Conservation (phyloP, 164 flowering plant genomes). For the Stephania cephalantha region DNA sequence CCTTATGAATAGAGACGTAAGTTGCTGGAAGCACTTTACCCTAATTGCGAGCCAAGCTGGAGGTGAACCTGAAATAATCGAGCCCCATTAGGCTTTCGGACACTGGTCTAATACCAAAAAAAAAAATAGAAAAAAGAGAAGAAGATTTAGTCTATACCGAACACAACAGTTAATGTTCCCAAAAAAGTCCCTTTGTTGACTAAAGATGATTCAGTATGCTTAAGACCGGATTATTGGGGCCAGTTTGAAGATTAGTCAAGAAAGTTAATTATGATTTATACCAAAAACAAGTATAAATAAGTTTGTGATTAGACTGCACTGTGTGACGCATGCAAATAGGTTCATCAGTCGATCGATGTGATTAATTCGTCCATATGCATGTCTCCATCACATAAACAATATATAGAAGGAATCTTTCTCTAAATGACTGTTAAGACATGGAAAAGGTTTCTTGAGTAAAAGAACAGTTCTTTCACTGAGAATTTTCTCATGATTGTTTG, state of each 20-base stretch:
- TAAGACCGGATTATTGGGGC: not conserved
- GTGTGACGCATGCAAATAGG: no score
- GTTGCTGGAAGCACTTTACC: no score
- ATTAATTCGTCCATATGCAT: not conserved
- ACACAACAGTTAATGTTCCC: not conserved
- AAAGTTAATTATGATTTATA: not conserved
- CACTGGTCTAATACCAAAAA: no score
- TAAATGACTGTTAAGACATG: no score
- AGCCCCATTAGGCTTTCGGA: no score
- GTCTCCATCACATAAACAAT: not conserved
- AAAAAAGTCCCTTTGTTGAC: not conserved
- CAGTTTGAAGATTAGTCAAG: not conserved
- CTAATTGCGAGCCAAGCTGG: no score
- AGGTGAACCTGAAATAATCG: no score
- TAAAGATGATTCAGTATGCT: not conserved
- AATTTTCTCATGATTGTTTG: no score
- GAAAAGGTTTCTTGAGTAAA: not conserved
- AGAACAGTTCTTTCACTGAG: no score
- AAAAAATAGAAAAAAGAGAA: no score
- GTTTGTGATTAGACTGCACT: no score
- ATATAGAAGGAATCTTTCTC: not conserved
- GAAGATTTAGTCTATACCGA: not conserved
- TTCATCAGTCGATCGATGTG: not conserved
- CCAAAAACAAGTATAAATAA: not conserved
- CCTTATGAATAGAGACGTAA: no score